These are phyloP conservation scores for Calonectria montana DNA, from an alignment of 2,329 filamentous ascomycete species.

Conservation along the genomic window DNA sequence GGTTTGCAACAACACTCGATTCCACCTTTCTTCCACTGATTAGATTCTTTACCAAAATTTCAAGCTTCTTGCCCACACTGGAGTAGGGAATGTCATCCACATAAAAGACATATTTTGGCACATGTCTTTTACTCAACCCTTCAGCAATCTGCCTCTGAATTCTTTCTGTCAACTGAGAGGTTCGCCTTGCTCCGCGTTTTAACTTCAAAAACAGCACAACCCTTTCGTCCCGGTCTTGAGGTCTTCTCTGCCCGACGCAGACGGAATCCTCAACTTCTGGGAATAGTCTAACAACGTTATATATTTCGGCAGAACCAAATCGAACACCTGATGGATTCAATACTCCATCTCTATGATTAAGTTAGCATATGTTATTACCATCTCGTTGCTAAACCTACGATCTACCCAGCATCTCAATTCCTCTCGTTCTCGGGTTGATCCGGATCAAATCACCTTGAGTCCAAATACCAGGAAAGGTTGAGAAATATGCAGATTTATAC, in stretches of 20 bases:
- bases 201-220: constrained; percentile 19
- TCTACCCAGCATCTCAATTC: constrained; percentile 12
- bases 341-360: constrained; percentile 8
- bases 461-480: constrained; percentile 1
- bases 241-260: constrained; percentile 12
- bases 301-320: constrained; percentile 21
- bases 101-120: constrained; percentile 12
- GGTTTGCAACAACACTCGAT: constrained; percentile 6
- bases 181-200: background rate
- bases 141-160: background rate
- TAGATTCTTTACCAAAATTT: constrained; percentile 20
- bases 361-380: background rate
- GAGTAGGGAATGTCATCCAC: constrained; percentile 17
- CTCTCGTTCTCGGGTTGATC: background rate
- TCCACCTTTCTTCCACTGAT: constrained; percentile 1
- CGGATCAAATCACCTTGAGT: constrained; percentile 11
- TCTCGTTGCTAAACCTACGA: background rate
- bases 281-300: constrained; percentile 9
- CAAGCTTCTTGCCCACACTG: constrained; percentile 16
- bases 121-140: constrained; percentile 13
- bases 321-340: constrained; percentile 21
- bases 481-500: constrained; percentile 17
- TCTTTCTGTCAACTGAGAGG: background rate
- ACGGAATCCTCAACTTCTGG: constrained; percentile 10
- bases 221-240: constrained; percentile 5